Conservation (phyloP, 768 basidiomycete species). For the Pleurotus salmoneostramineus region DNA sequence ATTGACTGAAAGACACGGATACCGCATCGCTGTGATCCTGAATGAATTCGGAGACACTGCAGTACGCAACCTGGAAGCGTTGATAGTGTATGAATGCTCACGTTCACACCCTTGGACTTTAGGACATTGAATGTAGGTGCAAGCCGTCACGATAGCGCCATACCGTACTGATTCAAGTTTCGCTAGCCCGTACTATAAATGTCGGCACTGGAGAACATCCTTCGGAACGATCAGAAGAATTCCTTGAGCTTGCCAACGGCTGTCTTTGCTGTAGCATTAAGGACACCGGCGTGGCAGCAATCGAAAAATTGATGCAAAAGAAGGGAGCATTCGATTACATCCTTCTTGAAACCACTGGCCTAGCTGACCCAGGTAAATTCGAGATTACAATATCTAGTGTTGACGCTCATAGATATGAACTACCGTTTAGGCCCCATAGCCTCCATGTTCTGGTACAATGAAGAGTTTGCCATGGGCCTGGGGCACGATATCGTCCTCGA, state of each 20-base stretch:
- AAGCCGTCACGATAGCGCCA: conserved; percentile 11
- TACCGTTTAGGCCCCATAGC: conserved; percentile 68
- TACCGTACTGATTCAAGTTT: neutral
- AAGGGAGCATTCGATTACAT: conserved; percentile 95
- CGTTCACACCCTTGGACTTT: neutral
- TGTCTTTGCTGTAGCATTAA: conserved; percentile 99
- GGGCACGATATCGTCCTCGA: conserved; percentile 74
- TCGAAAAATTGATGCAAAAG: conserved; percentile 84
- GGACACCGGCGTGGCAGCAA: conserved; percentile 88
- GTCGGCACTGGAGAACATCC: conserved; percentile 67
- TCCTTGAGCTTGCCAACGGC: conserved; percentile 92
- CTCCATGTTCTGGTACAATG: conserved; percentile 84
- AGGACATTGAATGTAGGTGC: conserved; percentile 87
- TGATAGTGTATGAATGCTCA: no score
- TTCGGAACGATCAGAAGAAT: conserved; percentile 68
- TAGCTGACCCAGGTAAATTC: conserved; percentile 84
- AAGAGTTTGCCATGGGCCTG: conserved; percentile 69
- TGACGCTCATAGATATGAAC: neutral
- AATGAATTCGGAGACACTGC: conserved; percentile 97
- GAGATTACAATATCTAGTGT: neutral
- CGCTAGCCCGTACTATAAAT: conserved; percentile 79
- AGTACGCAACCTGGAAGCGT: conserved; percentile 26
- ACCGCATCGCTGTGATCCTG: conserved; percentile 97
- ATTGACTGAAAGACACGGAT: conserved; percentile 89
- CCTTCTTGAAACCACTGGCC: conserved; percentile 90